A percentile compares a stretch with the other conserved stretches of the same genome.
phyloP scores from a whole-genome alignment of 2,329 filamentous ascomycete species.

The Sarocladium kiliense region DNA sequence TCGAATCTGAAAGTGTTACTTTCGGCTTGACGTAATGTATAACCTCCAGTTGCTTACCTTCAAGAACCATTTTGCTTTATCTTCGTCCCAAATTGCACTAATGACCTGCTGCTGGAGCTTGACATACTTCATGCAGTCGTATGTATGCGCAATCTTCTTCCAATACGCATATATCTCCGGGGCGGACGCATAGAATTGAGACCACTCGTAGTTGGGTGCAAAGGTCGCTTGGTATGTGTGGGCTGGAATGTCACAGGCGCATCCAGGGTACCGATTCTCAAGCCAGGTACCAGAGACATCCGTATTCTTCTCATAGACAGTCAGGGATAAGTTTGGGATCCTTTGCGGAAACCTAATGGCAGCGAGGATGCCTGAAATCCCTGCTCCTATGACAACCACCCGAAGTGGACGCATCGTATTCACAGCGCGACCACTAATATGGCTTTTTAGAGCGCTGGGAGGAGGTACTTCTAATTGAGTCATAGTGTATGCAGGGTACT shows the following conservation, averaged over 20 bases:
- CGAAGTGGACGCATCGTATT: background rate
- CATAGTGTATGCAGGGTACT: background rate
- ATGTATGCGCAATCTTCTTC: constrained; percentile 4
- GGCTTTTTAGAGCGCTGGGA: background rate
- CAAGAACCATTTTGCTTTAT: background rate
- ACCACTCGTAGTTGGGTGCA: constrained; percentile 2
- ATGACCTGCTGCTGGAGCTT: constrained; percentile 5
- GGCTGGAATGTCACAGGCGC: constrained; percentile 35
- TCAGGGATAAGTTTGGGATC: constrained; percentile 10
- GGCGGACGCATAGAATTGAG: constrained; percentile 1
- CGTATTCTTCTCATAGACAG: constrained; percentile 13
- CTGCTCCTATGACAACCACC: constrained; percentile 13
- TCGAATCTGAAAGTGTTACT: background rate
- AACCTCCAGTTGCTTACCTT: background rate
- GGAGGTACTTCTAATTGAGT: background rate
- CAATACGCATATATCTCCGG: constrained; percentile 3
- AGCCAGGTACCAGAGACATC: constrained; percentile 12
- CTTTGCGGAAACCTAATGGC: constrained; percentile 11
- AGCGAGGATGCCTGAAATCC: constrained; percentile 12
- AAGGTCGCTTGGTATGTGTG: constrained; percentile 13
- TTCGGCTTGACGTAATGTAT: background rate
- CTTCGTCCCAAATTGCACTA: constrained; percentile 2
- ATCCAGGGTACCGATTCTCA: constrained; percentile 35
- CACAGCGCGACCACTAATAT: constrained; percentile 1
- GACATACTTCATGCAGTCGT: constrained; percentile 4